Evolutionary conservation across 2,329 filamentous ascomycete species (phyloP), one percentile per base, ranked within the genome.

Genomic region (Coniella vitis): DNA sequence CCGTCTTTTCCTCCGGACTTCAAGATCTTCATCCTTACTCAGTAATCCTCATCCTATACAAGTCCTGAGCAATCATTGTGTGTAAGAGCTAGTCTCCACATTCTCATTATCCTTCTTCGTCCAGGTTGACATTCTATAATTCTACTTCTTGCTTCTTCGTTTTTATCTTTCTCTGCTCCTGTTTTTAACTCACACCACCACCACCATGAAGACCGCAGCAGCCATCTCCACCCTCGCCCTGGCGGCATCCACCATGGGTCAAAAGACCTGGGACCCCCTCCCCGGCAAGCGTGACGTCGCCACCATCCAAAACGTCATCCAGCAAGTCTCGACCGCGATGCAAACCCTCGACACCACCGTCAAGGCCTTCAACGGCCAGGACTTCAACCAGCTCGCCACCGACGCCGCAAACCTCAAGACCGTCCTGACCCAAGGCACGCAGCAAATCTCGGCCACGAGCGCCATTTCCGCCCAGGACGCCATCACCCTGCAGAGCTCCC

Each of bases 291-390:
- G 57, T 9, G 61, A 56, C 47, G 44, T 60, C 3, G 55, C 54
- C 10, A 52, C 56, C 1, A 56, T 64, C 35, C 53, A 50, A 4
- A 57, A 54, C 4, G 57, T 58, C 31, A 52, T 58, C 13, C 45
- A 50, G 2, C 49, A 58, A 37, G 56, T 61, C 32, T 56, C 57
- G 1, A 46, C 39, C 21, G 60, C 61, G 8, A 56, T 64, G 13
- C 43, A 51, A 25, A 50, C 61, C 39, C 61, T 63, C 21, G 61
- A 63, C 54, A 55, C 34, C 2, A 54, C 60, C 1, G 60, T 63
- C 17, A 60, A 64, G 50, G 51, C 56, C n/a, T 63, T 61, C 49
- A 45, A 53, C 25, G 54, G 56, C 10, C 40, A 47, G 8, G 56
- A 63, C 54, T 45, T 56, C 12, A 55, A 45, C 3, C 35, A 57